Evolutionary conservation across 2,329 filamentous ascomycete species (phyloP).

Genomic region (Aspergillus tamarii): DNA sequence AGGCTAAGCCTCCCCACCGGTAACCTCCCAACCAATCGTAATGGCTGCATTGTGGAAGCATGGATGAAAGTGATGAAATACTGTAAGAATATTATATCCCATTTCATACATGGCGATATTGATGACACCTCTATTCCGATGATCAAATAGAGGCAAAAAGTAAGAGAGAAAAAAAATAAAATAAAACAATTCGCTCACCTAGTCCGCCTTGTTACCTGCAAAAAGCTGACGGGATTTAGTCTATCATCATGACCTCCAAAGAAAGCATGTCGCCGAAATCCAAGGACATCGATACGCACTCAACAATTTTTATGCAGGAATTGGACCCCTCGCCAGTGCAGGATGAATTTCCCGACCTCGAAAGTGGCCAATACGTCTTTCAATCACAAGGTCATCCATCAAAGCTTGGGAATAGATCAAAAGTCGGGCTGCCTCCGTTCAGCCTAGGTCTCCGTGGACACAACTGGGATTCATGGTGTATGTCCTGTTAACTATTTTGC

Average conservation of each 20-base stretch:
- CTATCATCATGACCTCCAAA: slow-evolving; percentile 20
- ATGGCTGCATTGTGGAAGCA: background rate
- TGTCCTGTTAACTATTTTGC: slow-evolving; percentile 29
- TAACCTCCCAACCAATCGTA: background rate
- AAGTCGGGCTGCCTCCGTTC: slow-evolving; percentile 17
- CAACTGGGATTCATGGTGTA: slow-evolving; percentile 76
- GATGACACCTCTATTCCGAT: background rate
- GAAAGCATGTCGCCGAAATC: slow-evolving; percentile 22
- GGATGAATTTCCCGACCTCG: slow-evolving; percentile 49
- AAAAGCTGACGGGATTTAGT: background rate
- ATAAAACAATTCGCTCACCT: too few species aligned
- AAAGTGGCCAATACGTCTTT: slow-evolving; percentile 54
- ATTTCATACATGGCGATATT: background rate
- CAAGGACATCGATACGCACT: slow-evolving; percentile 43
- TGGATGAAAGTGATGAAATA: background rate
- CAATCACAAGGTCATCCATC: slow-evolving; percentile 24
- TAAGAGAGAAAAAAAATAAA: background rate
- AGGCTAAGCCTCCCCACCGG: background rate
- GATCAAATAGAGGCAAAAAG: background rate
- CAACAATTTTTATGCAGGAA: slow-evolving; percentile 69
- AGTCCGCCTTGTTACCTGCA: background rate
- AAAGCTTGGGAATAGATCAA: background rate
- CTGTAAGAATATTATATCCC: background rate
- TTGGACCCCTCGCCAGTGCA: slow-evolving; percentile 83
- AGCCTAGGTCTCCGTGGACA: slow-evolving; percentile 66